Evolutionary conservation across 2,329 filamentous ascomycete genomes (phyloP).

Genomic region (Ophiostoma triangulosporum): DNA sequence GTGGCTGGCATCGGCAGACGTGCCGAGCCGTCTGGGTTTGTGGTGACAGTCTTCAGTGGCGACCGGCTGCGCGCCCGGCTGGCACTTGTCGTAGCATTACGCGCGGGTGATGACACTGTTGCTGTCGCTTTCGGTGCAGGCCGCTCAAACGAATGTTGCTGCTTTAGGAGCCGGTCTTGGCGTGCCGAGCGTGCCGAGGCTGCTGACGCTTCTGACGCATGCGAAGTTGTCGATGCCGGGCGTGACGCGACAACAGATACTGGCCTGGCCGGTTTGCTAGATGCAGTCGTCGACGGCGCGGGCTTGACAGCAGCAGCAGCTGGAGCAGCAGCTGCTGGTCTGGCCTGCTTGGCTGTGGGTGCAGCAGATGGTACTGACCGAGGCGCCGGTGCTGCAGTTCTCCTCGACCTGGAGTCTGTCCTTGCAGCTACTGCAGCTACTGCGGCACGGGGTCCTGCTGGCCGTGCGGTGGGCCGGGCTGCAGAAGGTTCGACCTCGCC

Average conservation of each 20-base stretch:
- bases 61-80: conserved; percentile 11
- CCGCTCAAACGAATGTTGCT: neutral
- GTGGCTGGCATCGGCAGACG: conserved; percentile 15
- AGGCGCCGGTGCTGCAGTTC: neutral
- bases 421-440: neutral
- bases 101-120: conserved; percentile 1
- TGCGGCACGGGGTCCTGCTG: neutral
- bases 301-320: neutral
- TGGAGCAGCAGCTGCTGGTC: neutral
- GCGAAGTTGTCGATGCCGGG: conserved; percentile 9
- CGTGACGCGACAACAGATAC: conserved; percentile 12
- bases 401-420: neutral
- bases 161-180: neutral
- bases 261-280: neutral
- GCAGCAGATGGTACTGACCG: neutral
- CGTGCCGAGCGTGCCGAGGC: neutral
- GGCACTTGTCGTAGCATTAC: conserved; percentile 6
- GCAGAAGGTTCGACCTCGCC: neutral
- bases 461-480: neutral
- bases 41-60: conserved; percentile 12
- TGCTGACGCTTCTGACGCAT: conserved; percentile 5
- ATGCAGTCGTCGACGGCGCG: neutral
- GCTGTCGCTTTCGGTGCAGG: neutral
- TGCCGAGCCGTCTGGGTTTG: neutral
- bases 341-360: neutral